Evolutionary conservation across 1,284 basidiomycete genomes (phyloP).

Genomic region (Kwoniella shivajii): DNA sequence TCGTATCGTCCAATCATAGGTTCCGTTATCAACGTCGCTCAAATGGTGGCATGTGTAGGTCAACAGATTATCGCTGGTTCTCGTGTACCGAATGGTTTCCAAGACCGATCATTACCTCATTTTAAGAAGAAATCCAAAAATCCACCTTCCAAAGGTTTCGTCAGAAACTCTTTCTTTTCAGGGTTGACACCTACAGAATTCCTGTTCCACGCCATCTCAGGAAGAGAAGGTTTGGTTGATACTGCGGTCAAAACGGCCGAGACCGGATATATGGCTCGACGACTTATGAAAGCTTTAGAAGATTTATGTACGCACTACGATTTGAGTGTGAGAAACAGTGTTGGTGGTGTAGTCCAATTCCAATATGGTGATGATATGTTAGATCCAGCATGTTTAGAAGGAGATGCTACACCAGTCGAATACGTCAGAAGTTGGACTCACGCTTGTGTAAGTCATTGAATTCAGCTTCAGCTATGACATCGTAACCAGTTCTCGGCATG

Average conservation of each 20-base stretch:
- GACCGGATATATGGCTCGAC: slow-evolving; percentile 98
- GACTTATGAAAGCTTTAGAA: slow-evolving; percentile 98
- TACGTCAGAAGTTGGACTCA: slow-evolving; percentile 86
- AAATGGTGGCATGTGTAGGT: slow-evolving; percentile 99
- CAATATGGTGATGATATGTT: slow-evolving; percentile 96
- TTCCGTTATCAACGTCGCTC: slow-evolving; percentile 98
- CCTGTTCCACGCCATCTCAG: slow-evolving; percentile 98
- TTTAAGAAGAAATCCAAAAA: slow-evolving; percentile 98
- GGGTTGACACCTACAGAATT: slow-evolving; percentile 97
- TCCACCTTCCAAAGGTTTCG: slow-evolving; percentile 97
- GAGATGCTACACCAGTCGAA: slow-evolving; percentile 89
- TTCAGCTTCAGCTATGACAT: not conserved
- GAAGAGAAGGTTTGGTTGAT: slow-evolving; percentile 97
- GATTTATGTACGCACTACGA: slow-evolving; percentile 98
- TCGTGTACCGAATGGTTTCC: slow-evolving; percentile 98
- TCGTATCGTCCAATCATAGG: slow-evolving; percentile 58
- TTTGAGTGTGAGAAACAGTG: slow-evolving; percentile 92
- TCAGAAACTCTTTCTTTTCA: slow-evolving; percentile 94
- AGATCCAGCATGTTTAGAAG: slow-evolving; percentile 94
- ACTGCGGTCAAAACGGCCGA: slow-evolving; percentile 99
- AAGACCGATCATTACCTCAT: slow-evolving; percentile 97
- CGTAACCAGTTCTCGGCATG: not conserved
- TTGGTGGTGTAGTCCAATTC: slow-evolving; percentile 97
- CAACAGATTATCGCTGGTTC: slow-evolving; percentile 98
- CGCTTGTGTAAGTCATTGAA: slow-evolving; percentile 75